Conservation (phyloP, 2,329 filamentous ascomycete genomes). For the Pleurostoma richardsiae region DNA sequence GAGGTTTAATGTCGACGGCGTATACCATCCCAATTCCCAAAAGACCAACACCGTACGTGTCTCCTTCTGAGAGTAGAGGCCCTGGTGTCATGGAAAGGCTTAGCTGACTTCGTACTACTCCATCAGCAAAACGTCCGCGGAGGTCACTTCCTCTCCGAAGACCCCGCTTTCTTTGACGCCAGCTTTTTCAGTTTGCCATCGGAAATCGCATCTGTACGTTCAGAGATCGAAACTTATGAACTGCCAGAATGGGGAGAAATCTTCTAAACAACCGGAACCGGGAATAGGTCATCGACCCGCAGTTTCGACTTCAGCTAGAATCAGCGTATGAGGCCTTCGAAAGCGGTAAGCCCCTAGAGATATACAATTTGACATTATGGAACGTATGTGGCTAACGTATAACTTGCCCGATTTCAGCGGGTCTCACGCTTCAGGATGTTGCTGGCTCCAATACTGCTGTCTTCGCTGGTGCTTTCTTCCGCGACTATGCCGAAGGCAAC, state of each 20-base stretch:
- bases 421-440: slow-evolving; percentile 13
- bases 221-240: background rate
- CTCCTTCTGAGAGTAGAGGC: background rate
- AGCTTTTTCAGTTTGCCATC: slow-evolving; percentile 2
- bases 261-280: background rate
- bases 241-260: slow-evolving; percentile 3
- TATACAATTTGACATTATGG: background rate
- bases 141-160: slow-evolving; percentile 3
- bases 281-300: slow-evolving; percentile 1
- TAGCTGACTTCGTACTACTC: too few species aligned
- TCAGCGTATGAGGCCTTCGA: slow-evolving; percentile 7
- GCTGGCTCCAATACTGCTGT: slow-evolving; percentile 24
- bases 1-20: slow-evolving; percentile 3
- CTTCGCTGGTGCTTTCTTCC: slow-evolving; percentile 21
- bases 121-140: slow-evolving; percentile 2
- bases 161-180: slow-evolving; percentile 1
- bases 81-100: too few species aligned
- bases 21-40: slow-evolving; percentile 4
- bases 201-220: background rate
- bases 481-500: slow-evolving; percentile 21
- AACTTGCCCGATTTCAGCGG: background rate
- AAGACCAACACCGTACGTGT: slow-evolving; percentile 1
- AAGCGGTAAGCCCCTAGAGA: background rate
- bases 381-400: background rate
- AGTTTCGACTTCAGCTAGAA: slow-evolving; percentile 4